These are phyloP conservation scores for Komagataella ulmi DNA, from an alignment of 805 yeast genomes.

Conservation along the genomic window DNA sequence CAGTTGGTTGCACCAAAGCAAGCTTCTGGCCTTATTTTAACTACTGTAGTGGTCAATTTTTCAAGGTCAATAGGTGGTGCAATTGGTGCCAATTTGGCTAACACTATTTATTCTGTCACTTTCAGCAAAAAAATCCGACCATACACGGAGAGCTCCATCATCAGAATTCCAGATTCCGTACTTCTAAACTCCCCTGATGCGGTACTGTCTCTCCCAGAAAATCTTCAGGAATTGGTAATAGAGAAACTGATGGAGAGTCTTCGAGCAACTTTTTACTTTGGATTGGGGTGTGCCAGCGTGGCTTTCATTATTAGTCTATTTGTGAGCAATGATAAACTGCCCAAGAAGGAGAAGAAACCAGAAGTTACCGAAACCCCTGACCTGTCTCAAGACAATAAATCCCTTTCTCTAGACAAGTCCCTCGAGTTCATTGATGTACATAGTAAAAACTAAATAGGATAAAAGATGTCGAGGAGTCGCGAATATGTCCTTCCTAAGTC, in stretches of 20 bases:
- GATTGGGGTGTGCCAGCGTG: constrained; percentile 21
- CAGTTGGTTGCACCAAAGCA: constrained; percentile 38
- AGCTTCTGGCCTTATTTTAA: constrained; percentile 33
- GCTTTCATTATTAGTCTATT: constrained; percentile 20
- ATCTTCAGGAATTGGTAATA: constrained; percentile 7
- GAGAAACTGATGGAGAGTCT: constrained; percentile 21
- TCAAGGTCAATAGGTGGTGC: constrained; percentile 32
- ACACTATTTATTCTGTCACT: constrained; percentile 22
- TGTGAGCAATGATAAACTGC: constrained; percentile 28
- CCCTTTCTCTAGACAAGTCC: not conserved
- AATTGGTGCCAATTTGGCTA: constrained; percentile 26
- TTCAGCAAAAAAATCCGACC: constrained; percentile 10
- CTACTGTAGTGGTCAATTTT: constrained; percentile 31
- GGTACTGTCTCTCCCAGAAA: constrained; percentile 2
- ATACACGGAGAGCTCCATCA: not conserved
- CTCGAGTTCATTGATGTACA: no score
- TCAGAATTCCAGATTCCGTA: not conserved
- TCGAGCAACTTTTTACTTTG: constrained; percentile 24
- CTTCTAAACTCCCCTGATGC: not conserved
- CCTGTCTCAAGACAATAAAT: not conserved
- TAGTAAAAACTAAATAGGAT: not conserved
- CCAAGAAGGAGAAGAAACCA: constrained; percentile 11
- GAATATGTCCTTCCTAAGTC: not conserved
- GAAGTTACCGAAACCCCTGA: constrained; percentile 2
- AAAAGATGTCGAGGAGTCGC: not conserved